Base-by-base conservation (phyloP, 192 early-diverging fungal genomes). In the Diversispora eburnea region DNA sequence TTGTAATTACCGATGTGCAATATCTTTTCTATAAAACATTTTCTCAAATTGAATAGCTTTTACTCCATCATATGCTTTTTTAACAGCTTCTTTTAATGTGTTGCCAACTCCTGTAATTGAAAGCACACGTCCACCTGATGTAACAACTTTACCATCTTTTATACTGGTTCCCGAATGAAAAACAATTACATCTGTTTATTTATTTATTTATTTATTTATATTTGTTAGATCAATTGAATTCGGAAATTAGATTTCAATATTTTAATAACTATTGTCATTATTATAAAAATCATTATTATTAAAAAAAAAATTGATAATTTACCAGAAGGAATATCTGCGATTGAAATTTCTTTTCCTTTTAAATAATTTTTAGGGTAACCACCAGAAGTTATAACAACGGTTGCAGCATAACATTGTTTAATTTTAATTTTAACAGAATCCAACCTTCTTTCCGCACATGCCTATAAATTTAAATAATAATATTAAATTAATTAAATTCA, bases 81-180 rank as follows among this genome's bases (percentile, higher is more conserved):
- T 83, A 15, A 99, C 88, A 13, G 98, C 98, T 57, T 83, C 79
- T 57, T 87, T 84, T 17, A 99, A 82, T 48, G 88, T 88, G 55
- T 75, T 75, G 19, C 88, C 88, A 55, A 93, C 89, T 47, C 91
- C 94, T 3, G 96, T 96, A 2, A 98, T 94, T 4, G 96, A 88
- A 45, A 99, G 80, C 42, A 99, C 98, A 66, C 98, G 95, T 57
- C 98, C 98, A 71, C 98, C 98, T 19, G 91, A 83, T 13, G 95
- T 97, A 45, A 92, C 84, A 10, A 96, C 81, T 72, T 87, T 81
- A 47, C 82, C 84, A 42, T 85, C 75, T 25, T 77, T 79, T 20
- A 84, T 48, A 45, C 81, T 73, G 3, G 98, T 98, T 42, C 98
- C 98, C 41, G 95, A 95, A 80, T 99, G 98, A 88, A 99, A 98